Evolutionary conservation across 1,284 basidiomycete genomes (phyloP).

Genomic region (Ustilago xerochloae): DNA sequence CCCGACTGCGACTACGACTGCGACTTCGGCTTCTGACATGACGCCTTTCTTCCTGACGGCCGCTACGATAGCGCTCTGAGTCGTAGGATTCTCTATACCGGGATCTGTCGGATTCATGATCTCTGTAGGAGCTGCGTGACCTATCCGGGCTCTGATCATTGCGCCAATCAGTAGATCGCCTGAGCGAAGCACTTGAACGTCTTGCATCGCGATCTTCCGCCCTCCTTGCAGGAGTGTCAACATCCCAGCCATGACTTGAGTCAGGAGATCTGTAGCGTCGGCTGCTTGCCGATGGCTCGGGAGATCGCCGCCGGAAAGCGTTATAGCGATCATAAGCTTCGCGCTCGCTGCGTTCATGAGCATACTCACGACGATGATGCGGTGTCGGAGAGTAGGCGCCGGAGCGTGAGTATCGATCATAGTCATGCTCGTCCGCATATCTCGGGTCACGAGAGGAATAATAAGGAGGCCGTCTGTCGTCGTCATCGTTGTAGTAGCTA

Average conservation of each 20-base stretch:
- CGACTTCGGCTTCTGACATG: constrained; percentile 5
- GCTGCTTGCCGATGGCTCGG: neutral
- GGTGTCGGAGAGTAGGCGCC: constrained; percentile 1
- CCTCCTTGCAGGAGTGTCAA: neutral
- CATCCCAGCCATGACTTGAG: neutral
- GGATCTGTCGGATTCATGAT: neutral
- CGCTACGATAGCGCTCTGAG: neutral
- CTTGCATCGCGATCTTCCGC: neutral
- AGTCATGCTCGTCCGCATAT: constrained; percentile 1
- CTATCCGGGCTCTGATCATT: constrained; percentile 6
- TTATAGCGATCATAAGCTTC: neutral
- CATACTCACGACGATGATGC: neutral
- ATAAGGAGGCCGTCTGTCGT: constrained; percentile 2
- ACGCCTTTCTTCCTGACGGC: neutral
- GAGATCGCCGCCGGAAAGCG: neutral
- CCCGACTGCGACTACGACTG: constrained; percentile 14
- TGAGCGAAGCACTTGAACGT: neutral
- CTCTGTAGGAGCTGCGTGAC: neutral
- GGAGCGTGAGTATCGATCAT: neutral
- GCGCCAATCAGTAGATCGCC: neutral
- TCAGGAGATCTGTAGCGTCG: constrained; percentile 6
- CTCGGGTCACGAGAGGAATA: neutral
- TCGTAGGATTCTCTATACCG: neutral
- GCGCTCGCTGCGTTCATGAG: neutral
- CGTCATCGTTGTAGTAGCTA: constrained; percentile 7